Conservation (phyloP, 1,284 basidiomycete genomes). For the Wallemia hederae region DNA sequence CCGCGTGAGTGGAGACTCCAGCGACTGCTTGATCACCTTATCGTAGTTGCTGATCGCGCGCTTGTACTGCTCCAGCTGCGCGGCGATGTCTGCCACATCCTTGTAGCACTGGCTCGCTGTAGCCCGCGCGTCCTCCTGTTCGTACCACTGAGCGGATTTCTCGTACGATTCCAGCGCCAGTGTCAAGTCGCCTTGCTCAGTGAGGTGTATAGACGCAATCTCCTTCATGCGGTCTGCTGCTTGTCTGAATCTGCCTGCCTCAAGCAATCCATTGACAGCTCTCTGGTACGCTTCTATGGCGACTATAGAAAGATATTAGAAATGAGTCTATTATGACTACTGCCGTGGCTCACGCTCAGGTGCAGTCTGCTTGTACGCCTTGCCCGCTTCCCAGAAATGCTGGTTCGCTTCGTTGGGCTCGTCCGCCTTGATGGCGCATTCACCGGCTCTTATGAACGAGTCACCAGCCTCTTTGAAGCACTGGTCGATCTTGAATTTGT, state of each 20-base stretch:
- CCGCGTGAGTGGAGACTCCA: constrained; percentile 65
- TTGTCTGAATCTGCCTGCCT: constrained; percentile 73
- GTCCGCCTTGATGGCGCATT: constrained; percentile 57
- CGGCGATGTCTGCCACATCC: constrained; percentile 81
- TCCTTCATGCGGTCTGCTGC: constrained; percentile 94
- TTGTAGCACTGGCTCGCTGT: constrained; percentile 89
- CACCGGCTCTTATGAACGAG: constrained; percentile 31
- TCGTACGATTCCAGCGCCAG: constrained; percentile 73
- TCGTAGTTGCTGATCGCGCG: constrained; percentile 67
- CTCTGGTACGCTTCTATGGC: constrained; percentile 68
- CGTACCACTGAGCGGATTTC: constrained; percentile 88
- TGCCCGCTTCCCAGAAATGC: constrained; percentile 87
- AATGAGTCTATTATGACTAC: constrained; percentile 2
- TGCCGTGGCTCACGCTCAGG: constrained; percentile 36
- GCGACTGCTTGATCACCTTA: constrained; percentile 60
- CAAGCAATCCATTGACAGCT: constrained; percentile 54
- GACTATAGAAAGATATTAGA: constrained; percentile 27
- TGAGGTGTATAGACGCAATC: constrained; percentile 71
- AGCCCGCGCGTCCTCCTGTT: constrained; percentile 86
- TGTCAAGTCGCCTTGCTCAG: constrained; percentile 35
- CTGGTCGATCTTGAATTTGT: constrained; percentile 14
- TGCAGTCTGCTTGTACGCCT: constrained; percentile 63
- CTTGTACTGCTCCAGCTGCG: constrained; percentile 56
- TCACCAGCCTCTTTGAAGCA: constrained; percentile 16
- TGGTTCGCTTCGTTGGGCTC: constrained; percentile 79